Base-by-base conservation (phyloP, 306 rosid genomes). In the Lagenaria siceraria region DNA sequence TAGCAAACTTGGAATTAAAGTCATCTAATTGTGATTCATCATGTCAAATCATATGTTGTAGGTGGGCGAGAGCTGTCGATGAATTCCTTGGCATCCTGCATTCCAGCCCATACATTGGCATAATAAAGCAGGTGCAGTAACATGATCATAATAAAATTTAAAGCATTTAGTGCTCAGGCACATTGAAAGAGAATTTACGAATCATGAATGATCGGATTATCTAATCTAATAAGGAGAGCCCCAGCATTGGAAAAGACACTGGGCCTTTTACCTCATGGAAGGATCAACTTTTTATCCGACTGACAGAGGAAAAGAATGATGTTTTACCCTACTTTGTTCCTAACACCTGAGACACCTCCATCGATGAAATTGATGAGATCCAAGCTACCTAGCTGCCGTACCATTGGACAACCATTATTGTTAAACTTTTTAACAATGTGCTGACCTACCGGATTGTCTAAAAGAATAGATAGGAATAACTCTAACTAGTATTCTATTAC, bases 61-160 rank as follows among this genome's bases (percentile, higher is more conserved):
- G 97, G 97, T 95, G 99, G 99, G 96, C 89, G 55, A 85, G 96
- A 80, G 97, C 93, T 25, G 77, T 81, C 4, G 82, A 78, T 84
- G 97, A 95, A 83, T 89, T 87, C 88, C 82, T 92, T 29, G 87
- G 66, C 56, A 92, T 84, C 40, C 83, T 92, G 59, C 90, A 81
- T 78, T 76, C 89, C 36, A 88, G 93, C 85, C 81, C 62, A 18
- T 85, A 83, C 64, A 82, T 88, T 88, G 91, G 88, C 80, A 91
- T 90, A 43, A 88, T 86, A 80, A 90, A 84, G 86, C 81, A 86
- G 97, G 99, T 95, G 79, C 76, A 61, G 76, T 66, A 38, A 35
- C 48, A 33, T 24, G 63, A 38, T n/a, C 48, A 64, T 76, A 12
- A 52, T 25, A 4, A 36, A 42, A 42, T 76, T 14, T 15, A 6